Evolutionary conservation across 2,329 filamentous ascomycete species (phyloP), one percentile per base, ranked within the genome.

Genomic region (Diaporthe vexans): DNA sequence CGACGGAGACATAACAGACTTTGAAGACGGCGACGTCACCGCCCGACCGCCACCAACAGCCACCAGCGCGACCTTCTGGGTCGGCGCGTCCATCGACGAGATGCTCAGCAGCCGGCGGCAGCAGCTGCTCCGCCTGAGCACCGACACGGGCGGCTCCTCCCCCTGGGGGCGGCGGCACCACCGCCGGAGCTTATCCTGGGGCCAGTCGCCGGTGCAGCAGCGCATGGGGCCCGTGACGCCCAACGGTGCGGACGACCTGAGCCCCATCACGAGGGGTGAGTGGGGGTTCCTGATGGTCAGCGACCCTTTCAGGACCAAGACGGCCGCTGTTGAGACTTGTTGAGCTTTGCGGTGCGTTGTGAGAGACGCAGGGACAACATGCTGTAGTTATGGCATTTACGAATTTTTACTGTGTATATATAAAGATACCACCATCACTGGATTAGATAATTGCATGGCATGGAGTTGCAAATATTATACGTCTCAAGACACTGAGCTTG

Each of bases 221-320:
- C 79, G 74, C 63, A 76, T 86, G 26, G 89, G 88, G 0, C 87
- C 90, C 1, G 80, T 84, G 81, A 92, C 90, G 73, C 90, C 90
- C 1, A 90, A 91, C 76, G 86, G 83, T 10, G 90, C 89, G 76
- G 90, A 91, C 26, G 91, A 92, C 78, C 89, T 92, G 72, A 91
- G 89, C 67, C 91, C 91, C 8, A 87, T 89, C 33, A 92, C 91
- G 11, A 85, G 88, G 54, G 89, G 89, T 7, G 91, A 92, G 81
- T 92, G 91, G 91, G 88, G 89, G 0, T 90, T 90, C 78, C 80
- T 92, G 77, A 89, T 91, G 83, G 83, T 85, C 54, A 87, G 87
- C 4, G 84, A 85, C 37, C 83, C 82, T 35, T 85, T 86, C 76
- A 83, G 82, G 58, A 82, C 82, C 21, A 85, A 84, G 77, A 89